Evolutionary conservation across 2,329 filamentous ascomycete genomes (phyloP).

Genomic region (Fusarium torreyae): DNA sequence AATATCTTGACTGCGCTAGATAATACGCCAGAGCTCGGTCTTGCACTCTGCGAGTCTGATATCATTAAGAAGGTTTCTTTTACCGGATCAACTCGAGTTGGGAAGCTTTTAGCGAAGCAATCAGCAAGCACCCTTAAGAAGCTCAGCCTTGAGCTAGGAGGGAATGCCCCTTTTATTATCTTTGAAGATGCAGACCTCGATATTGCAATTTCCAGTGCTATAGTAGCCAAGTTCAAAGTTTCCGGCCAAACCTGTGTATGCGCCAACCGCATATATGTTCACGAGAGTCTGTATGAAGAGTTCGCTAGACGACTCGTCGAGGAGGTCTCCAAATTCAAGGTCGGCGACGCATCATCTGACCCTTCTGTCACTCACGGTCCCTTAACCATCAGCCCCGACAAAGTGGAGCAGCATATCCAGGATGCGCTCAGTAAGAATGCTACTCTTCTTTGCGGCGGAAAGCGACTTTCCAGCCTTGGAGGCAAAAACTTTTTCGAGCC

Average conservation of each 20-base stretch:
- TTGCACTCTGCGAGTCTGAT: conserved; percentile 73
- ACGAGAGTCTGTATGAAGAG: conserved; percentile 78
- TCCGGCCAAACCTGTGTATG: conserved; percentile 94
- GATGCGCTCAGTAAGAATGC: conserved; percentile 76
- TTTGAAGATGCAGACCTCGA: too few species aligned
- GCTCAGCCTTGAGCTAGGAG: conserved; percentile 75
- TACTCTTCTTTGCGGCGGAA: conserved; percentile 74
- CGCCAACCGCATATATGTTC: conserved; percentile 84
- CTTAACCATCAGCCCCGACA: conserved; percentile 70
- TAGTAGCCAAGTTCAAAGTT: conserved; percentile 88
- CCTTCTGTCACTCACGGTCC: conserved; percentile 79
- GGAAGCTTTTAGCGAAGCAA: conserved; percentile 77
- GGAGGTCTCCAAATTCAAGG: conserved; percentile 78
- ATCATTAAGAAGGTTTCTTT: conserved; percentile 81
- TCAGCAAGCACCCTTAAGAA: conserved; percentile 77
- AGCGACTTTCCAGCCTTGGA: conserved; percentile 72
- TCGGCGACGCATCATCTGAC: conserved; percentile 70
- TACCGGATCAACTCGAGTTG: conserved; percentile 71
- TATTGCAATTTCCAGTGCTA: conserved; percentile 76
- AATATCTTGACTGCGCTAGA: conserved; percentile 76
- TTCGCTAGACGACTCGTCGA: conserved; percentile 76
- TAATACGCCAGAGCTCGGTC: conserved; percentile 77
- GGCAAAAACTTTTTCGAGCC: conserved; percentile 79
- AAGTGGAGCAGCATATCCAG: conserved; percentile 75
- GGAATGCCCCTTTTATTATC: conserved; percentile 82